These are phyloP conservation scores for Calonectria crousiana DNA, from an alignment of 2,329 filamentous ascomycete species.

Conservation along the genomic window DNA sequence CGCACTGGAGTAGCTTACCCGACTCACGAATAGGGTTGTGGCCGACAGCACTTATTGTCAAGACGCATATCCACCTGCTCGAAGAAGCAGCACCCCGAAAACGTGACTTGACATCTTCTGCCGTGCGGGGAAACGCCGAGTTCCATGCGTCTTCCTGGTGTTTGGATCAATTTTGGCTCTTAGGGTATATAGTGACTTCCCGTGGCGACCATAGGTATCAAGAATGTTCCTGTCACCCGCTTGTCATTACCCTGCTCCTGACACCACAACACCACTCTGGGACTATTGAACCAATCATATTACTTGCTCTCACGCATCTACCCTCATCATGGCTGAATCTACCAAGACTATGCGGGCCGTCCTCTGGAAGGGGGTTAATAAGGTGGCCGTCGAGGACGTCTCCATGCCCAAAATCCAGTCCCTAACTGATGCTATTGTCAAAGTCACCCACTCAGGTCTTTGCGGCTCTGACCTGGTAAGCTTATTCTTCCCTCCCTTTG, in stretches of 20 bases:
- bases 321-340: not conserved
- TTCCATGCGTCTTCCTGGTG: not conserved
- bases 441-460: not conserved
- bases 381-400: not conserved
- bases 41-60: not conserved
- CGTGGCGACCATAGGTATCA: no score
- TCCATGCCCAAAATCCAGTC: not conserved
- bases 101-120: no score
- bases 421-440: not conserved
- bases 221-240: rapidly evolving
- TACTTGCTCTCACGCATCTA: not conserved
- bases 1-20: not conserved
- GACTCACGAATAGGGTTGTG: not conserved
- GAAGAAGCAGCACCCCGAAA: not conserved
- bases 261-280: not conserved
- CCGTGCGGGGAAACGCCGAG: no score
- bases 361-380: not conserved
- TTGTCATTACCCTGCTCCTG: not conserved
- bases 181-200: not conserved
- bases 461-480: not conserved
- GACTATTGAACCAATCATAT: not conserved
- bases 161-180: not conserved
- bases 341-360: not conserved
- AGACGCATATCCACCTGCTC: not conserved
- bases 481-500: not conserved